Percentiles rank a stretch among this genome's conserved stretches.
Conservation (phyloP, 164 flowering plant genomes). For the Vitis rupestris region DNA sequence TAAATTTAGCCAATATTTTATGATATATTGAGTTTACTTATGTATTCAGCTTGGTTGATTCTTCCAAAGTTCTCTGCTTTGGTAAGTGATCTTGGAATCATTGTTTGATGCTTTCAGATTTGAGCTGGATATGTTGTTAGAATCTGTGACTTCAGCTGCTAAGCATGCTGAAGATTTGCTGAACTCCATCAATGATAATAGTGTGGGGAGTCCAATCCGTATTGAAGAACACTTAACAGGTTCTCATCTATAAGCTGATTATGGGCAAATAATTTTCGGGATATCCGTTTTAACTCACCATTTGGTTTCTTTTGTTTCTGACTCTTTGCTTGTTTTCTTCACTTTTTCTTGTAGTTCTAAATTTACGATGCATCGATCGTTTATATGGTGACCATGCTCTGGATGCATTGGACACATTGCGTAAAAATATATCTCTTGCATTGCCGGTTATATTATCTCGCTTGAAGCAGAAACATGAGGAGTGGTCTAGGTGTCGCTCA, state of each 20-base stretch:
- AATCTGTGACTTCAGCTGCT: constrained; percentile 58
- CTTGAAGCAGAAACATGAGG: constrained; percentile 70
- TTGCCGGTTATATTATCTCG: constrained; percentile 61
- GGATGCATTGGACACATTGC: constrained; percentile 59
- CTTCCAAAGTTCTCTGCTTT: neutral
- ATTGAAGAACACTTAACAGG: constrained; percentile 60
- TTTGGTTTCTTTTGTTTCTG: neutral
- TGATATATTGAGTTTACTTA: no score
- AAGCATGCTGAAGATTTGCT: constrained; percentile 57
- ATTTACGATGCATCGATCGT: constrained; percentile 68
- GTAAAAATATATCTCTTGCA: constrained; percentile 45
- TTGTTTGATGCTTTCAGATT: constrained; percentile 35
- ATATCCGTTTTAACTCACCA: neutral
- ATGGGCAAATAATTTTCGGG: neutral
- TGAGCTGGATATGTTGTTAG: constrained; percentile 75
- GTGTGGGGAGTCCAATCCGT: constrained; percentile 31
- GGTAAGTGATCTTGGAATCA: neutral
- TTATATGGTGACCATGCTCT: constrained; percentile 75
- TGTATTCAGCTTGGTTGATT: neutral
- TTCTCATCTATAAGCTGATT: constrained; percentile 13
- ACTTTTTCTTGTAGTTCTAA: constrained; percentile 35
- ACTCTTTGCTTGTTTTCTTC: neutral
- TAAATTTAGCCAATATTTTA: no score
- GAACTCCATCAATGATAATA: constrained; percentile 41
- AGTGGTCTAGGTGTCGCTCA: constrained; percentile 61